These are phyloP conservation scores for Cutaneotrichosporon arboriforme DNA, from an alignment of 1,284 basidiomycete genomes.

Conservation along the genomic window DNA sequence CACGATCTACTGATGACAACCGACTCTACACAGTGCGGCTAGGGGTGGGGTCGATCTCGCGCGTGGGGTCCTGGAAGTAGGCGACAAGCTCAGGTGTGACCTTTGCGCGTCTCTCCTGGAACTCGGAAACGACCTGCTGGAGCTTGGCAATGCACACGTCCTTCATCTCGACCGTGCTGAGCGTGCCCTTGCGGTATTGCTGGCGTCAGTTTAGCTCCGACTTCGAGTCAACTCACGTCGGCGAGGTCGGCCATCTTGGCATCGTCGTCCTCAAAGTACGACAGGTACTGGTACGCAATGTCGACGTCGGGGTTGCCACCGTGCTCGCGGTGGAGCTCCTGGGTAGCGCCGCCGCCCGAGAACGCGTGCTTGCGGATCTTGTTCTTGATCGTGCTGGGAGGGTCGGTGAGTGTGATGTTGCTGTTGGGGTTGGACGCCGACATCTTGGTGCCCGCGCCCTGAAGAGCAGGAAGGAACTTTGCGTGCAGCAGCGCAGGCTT, in stretches of 20 bases:
- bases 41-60: constrained; percentile 63
- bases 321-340: constrained; percentile 81
- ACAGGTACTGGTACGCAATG: constrained; percentile 90
- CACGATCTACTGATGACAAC: not conserved
- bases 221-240: constrained; percentile 53
- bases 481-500: constrained; percentile 90
- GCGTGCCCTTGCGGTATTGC: constrained; percentile 83
- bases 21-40: constrained; percentile 5
- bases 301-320: constrained; percentile 96
- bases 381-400: constrained; percentile 87
- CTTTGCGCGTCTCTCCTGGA: constrained; percentile 84
- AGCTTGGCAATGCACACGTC: constrained; percentile 77
- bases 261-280: constrained; percentile 97
- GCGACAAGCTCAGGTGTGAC: constrained; percentile 74
- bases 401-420: constrained; percentile 94
- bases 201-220: constrained; percentile 40
- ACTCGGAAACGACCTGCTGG: constrained; percentile 76
- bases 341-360: constrained; percentile 80
- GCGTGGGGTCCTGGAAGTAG: constrained; percentile 74
- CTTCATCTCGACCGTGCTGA: constrained; percentile 92
- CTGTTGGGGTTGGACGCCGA: constrained; percentile 86
- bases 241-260: constrained; percentile 72
- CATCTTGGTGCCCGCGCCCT: constrained; percentile 99
- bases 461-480: constrained; percentile 97
- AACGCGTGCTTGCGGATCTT: constrained; percentile 94